Evolutionary conservation across 768 basidiomycete genomes (phyloP).

Genomic region (Calocybe indica): DNA sequence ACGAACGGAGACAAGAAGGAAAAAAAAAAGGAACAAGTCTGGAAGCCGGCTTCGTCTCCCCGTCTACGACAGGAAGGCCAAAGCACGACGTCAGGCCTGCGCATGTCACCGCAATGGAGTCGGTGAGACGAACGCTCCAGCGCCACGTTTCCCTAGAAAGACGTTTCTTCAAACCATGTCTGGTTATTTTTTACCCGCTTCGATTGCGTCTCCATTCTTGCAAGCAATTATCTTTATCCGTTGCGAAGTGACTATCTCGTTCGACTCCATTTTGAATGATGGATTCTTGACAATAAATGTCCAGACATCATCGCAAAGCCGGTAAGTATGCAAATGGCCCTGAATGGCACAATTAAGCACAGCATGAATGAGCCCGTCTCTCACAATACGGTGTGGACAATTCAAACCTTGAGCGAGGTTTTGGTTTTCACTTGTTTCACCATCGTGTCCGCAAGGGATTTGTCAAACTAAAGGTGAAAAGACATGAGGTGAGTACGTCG

Average conservation of each 20-base stretch:
- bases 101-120: background rate
- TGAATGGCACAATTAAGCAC: slow-evolving; percentile 17
- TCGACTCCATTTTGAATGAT: slow-evolving; percentile 92
- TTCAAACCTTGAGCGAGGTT: slow-evolving; percentile 79
- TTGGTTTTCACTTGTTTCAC: slow-evolving; percentile 93
- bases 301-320: slow-evolving; percentile 96
- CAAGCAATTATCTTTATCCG: slow-evolving; percentile 98
- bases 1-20: too few relatives aligned
- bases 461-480: slow-evolving; percentile 71
- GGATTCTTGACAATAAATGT: slow-evolving; percentile 96
- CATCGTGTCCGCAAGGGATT: slow-evolving; percentile 88
- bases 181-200: slow-evolving; percentile 69
- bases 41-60: too few relatives aligned
- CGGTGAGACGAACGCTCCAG: too few relatives aligned
- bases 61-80: background rate
- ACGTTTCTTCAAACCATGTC: too few relatives aligned
- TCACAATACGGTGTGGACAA: background rate
- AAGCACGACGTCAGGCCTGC: background rate
- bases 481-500: background rate
- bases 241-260: slow-evolving; percentile 64
- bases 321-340: slow-evolving; percentile 91
- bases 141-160: too few relatives aligned
- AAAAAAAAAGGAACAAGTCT: too few relatives aligned
- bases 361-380: background rate
- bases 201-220: slow-evolving; percentile 89